Evolutionary conservation across 2,329 filamentous ascomycete species (phyloP).

Genomic region (Colletotrichum melonis): DNA sequence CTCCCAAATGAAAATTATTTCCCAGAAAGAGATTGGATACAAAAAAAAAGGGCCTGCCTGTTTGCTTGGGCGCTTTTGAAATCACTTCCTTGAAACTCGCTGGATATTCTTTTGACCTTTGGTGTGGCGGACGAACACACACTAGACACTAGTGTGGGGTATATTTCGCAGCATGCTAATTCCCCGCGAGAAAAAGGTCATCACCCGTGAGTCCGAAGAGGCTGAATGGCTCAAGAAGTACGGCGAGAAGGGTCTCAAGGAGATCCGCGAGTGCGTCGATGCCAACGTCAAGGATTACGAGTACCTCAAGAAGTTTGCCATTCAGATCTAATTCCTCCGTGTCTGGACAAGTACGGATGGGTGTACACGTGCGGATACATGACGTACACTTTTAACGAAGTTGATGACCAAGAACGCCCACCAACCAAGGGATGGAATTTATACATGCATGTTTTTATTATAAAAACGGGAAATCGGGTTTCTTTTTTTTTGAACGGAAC

Average conservation of each 20-base stretch:
- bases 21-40: background rate
- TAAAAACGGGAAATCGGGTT: background rate
- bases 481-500: background rate
- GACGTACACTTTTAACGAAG: conserved; percentile 14
- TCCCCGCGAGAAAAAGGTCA: conserved; percentile 62
- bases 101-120: background rate
- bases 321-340: conserved; percentile 60
- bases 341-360: no score
- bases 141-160: background rate
- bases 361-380: background rate
- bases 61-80: background rate
- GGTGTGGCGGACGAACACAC: background rate
- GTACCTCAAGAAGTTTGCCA: conserved; percentile 82
- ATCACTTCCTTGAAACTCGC: background rate
- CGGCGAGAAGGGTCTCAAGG: conserved; percentile 75
- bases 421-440: background rate
- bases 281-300: conserved; percentile 81
- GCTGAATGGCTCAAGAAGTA: conserved; percentile 80
- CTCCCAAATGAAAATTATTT: background rate
- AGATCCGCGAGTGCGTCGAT: conserved; percentile 78
- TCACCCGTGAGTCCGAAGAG: conserved; percentile 75
- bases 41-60: background rate
- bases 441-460: background rate
- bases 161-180: conserved; percentile 29
- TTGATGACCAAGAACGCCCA: conserved; percentile 31